Evolutionary conservation across 306 rosid genomes (phyloP).

Genomic region (Cajanus cajan): DNA sequence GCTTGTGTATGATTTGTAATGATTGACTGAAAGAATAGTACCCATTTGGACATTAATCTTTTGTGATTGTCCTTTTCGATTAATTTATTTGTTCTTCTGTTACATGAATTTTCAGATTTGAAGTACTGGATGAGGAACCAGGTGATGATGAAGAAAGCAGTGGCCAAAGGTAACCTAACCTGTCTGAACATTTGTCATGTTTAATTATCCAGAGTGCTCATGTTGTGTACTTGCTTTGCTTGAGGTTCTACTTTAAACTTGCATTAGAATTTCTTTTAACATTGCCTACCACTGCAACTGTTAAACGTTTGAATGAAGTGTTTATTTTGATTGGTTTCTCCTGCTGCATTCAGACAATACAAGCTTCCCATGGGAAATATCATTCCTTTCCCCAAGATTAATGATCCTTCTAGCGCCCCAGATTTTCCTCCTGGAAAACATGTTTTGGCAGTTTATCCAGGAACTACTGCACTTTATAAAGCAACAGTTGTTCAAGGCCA

Average conservation of each 20-base stretch:
- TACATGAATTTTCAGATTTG: slow-evolving; percentile 62
- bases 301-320: background rate
- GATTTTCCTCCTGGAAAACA: slow-evolving; percentile 82
- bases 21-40: background rate
- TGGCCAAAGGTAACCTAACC: slow-evolving; percentile 67
- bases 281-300: background rate
- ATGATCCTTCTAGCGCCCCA: slow-evolving; percentile 65
- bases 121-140: slow-evolving; percentile 95
- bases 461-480: slow-evolving; percentile 96
- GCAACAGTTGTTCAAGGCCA: slow-evolving; percentile 91
- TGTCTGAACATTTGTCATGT: background rate
- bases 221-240: background rate
- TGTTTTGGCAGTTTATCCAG: slow-evolving; percentile 97
- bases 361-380: slow-evolving; percentile 82
- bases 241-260: background rate
- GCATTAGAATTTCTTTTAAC: background rate
- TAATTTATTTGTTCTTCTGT: slow-evolving; percentile 16
- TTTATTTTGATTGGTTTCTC: slow-evolving; percentile 13
- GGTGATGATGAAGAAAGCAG: slow-evolving; percentile 92
- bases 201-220: background rate
- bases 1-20: slow-evolving; percentile 8
- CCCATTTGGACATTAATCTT: background rate
- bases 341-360: slow-evolving; percentile 62
- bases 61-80: background rate
- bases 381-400: slow-evolving; percentile 90